These are phyloP conservation scores for Delphinella strobiligena DNA, from an alignment of 2,329 filamentous ascomycete genomes.

Conservation along the genomic window DNA sequence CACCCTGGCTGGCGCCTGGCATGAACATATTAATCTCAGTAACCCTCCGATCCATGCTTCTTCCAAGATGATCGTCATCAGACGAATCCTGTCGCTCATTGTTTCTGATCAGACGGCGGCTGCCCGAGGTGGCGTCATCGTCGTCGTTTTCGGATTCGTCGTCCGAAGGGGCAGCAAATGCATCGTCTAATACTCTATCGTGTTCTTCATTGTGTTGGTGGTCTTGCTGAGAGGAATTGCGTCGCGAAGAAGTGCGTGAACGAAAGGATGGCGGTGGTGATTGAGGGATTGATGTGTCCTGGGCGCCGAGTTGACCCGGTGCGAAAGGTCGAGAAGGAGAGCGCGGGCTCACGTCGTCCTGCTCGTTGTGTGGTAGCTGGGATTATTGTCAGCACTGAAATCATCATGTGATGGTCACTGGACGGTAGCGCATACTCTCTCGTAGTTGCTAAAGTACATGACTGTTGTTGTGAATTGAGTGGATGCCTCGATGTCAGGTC, in stretches of 20 bases:
- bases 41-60: constrained; percentile 33
- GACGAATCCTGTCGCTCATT: not conserved
- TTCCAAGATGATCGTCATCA: constrained; percentile 12
- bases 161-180: constrained; percentile 59
- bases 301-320: not conserved
- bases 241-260: constrained; percentile 63
- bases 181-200: constrained; percentile 76
- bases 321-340: constrained; percentile 8
- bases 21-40: constrained; percentile 44
- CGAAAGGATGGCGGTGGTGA: constrained; percentile 68
- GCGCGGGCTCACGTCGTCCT: constrained; percentile 24
- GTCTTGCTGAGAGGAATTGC: constrained; percentile 40
- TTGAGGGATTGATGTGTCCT: constrained; percentile 27
- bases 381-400: not conserved
- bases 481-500: no score
- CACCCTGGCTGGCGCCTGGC: constrained; percentile 14
- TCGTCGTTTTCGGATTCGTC: constrained; percentile 58
- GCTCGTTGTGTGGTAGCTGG: constrained; percentile 32
- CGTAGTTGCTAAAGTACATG: constrained; percentile 37
- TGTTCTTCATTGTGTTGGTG: constrained; percentile 44
- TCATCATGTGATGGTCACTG: not conserved
- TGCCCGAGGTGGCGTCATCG: constrained; percentile 60
- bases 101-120: constrained; percentile 51
- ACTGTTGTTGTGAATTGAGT: constrained; percentile 11
- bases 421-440: constrained; percentile 25